phyloP scores from a whole-genome alignment of 192 early-diverging fungal species.

The Rhizoclosmatium sp. region DNA sequence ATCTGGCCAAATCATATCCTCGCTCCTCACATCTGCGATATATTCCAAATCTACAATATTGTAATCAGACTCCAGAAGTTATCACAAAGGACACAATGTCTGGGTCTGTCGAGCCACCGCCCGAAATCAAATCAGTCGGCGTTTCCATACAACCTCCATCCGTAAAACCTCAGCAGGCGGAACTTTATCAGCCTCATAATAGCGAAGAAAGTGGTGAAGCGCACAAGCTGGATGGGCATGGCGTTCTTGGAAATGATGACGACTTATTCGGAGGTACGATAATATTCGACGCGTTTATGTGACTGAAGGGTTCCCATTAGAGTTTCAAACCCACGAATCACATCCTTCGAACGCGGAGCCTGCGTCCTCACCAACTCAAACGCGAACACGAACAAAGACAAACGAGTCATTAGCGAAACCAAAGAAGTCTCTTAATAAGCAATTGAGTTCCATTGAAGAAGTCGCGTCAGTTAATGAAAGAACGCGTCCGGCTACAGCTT shows the following conservation, averaged over 20 bases:
- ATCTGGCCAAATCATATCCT: too few relatives aligned
- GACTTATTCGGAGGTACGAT: background rate
- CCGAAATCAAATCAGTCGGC: conserved; percentile 34
- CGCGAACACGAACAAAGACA: background rate
- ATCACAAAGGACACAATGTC: conserved; percentile 17
- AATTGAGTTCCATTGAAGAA: conserved; percentile 20
- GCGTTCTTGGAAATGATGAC: background rate
- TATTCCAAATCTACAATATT: background rate
- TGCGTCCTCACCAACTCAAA: background rate
- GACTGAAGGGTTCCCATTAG: background rate
- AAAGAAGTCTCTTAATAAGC: conserved; percentile 10
- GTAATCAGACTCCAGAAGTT: background rate
- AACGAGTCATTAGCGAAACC: background rate
- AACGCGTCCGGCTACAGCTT: conserved; percentile 19
- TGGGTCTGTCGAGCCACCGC: conserved; percentile 11
- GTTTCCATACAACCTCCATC: conserved; percentile 32
- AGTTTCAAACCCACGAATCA: background rate
- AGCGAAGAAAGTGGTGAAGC: background rate
- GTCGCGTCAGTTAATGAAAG: conserved; percentile 20
- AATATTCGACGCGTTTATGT: too few relatives aligned
- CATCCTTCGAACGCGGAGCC: background rate
- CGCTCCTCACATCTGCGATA: too few relatives aligned
- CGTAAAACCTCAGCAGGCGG: conserved; percentile 31
- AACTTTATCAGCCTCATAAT: conserved; percentile 13
- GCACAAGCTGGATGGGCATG: background rate